Evolutionary conservation across 1,284 basidiomycete genomes (phyloP).

Genomic region (Coniferiporia sulphurascens): DNA sequence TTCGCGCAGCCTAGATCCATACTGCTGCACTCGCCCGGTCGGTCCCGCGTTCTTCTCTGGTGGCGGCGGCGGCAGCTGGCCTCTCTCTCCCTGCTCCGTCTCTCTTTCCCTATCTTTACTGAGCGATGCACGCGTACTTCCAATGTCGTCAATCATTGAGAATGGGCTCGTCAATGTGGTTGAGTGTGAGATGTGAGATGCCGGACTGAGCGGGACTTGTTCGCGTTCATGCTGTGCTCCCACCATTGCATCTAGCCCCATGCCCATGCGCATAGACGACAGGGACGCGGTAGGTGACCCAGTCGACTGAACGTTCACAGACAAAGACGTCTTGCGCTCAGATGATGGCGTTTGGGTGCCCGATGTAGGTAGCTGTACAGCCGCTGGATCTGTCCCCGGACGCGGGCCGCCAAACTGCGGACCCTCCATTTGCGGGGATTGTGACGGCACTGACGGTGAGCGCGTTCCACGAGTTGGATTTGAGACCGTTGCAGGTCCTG

Average conservation of each 20-base stretch:
- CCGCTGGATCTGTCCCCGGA: slow-evolving; percentile 20
- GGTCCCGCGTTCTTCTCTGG: slow-evolving; percentile 8
- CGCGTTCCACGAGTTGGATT: slow-evolving; percentile 4
- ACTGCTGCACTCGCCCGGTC: slow-evolving; percentile 22
- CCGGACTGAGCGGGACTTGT: slow-evolving; percentile 3
- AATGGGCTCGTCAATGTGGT: slow-evolving; percentile 18
- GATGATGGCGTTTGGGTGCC: slow-evolving; percentile 15
- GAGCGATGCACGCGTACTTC: background rate
- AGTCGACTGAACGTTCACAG: background rate
- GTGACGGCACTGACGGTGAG: slow-evolving; percentile 8
- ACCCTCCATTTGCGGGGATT: background rate
- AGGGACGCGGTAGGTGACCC: background rate
- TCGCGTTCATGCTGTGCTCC: slow-evolving; percentile 9
- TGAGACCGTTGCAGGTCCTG: background rate
- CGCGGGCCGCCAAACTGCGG: slow-evolving; percentile 21
- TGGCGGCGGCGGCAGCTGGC: slow-evolving; percentile 9
- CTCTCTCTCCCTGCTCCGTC: background rate
- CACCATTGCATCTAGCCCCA: background rate
- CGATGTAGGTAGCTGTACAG: slow-evolving; percentile 20
- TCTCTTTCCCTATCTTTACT: background rate
- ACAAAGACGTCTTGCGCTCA: slow-evolving; percentile 12
- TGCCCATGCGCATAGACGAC: background rate
- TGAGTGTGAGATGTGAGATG: slow-evolving; percentile 3
- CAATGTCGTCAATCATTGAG: slow-evolving; percentile 9
- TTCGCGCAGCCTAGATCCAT: slow-evolving; percentile 11